phyloP scores from a whole-genome alignment of 2,329 filamentous ascomycete species.

The Penicillium rolfsii region DNA sequence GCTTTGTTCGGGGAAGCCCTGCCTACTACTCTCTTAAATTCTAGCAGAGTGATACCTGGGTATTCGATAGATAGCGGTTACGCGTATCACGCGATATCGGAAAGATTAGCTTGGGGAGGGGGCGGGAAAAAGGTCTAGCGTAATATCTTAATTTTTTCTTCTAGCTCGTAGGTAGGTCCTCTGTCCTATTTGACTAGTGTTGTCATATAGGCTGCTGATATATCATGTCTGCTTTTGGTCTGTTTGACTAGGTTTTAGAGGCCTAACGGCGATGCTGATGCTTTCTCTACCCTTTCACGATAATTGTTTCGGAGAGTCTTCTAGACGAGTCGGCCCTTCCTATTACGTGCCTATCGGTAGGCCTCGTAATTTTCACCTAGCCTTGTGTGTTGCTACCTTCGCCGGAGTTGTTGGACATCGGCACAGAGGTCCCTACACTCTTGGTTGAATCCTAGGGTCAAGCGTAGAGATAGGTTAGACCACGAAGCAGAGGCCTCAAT shows the following conservation, averaged over 20 bases:
- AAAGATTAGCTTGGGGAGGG: slow-evolving; percentile 4
- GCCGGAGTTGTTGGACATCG: slow-evolving; percentile 1
- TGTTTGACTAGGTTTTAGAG: slow-evolving; percentile 4
- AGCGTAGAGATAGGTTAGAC: slow-evolving; percentile 3
- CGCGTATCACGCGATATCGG: slow-evolving; percentile 4
- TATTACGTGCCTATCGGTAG: slow-evolving; percentile 3
- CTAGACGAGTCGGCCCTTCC: slow-evolving; percentile 5
- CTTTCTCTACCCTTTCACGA: slow-evolving; percentile 3
- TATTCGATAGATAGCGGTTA: slow-evolving; percentile 2
- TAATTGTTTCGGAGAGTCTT: slow-evolving; percentile 3
- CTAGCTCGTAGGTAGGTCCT: background rate
- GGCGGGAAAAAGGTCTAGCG: slow-evolving; percentile 5
- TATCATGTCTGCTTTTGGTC: slow-evolving; percentile 5
- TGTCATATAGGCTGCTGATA: background rate
- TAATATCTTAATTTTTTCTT: slow-evolving; percentile 3
- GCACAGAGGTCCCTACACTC: slow-evolving; percentile 1
- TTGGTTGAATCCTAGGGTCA: slow-evolving; percentile 1
- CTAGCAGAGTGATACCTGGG: slow-evolving; percentile 3
- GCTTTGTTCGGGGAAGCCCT: slow-evolving; percentile 3
- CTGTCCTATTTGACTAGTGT: slow-evolving; percentile 4
- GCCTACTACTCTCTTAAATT: slow-evolving; percentile 1
- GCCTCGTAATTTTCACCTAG: background rate
- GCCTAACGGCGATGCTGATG: background rate
- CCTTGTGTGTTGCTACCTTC: slow-evolving; percentile 1
- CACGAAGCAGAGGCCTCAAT: background rate